phyloP scores from a whole-genome alignment of 2,329 filamentous ascomycete species.

The Penicillium glabrum region DNA sequence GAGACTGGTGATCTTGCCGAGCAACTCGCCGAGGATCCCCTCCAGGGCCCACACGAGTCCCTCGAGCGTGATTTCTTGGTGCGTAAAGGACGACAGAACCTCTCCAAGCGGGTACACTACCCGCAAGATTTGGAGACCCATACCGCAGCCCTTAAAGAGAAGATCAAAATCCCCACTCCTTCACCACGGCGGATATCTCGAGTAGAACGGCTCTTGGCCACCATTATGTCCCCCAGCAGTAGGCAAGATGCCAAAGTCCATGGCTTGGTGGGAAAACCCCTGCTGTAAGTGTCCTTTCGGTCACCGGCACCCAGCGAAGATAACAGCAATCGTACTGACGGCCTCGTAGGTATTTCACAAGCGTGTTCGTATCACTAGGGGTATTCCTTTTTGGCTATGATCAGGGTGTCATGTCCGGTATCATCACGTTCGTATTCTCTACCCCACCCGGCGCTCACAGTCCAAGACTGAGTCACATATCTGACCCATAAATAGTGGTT shows the following conservation, averaged over 20 bases:
- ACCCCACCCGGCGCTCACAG: not conserved
- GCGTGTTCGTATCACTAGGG: constrained; percentile 67
- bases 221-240: constrained; percentile 81
- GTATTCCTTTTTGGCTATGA: constrained; percentile 67
- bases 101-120: constrained; percentile 70
- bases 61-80: constrained; percentile 62
- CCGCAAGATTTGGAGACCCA: constrained; percentile 49
- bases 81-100: constrained; percentile 33
- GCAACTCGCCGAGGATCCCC: constrained; percentile 79
- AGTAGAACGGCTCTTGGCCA: constrained; percentile 69
- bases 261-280: constrained; percentile 91
- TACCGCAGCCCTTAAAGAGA: constrained; percentile 39
- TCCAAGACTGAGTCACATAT: not conserved
- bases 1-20: constrained; percentile 95
- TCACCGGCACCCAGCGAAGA: not conserved
- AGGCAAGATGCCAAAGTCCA: constrained; percentile 69
- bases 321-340: constrained; percentile 21
- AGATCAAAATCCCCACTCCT: constrained; percentile 74
- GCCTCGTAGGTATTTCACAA: constrained; percentile 78
- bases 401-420: constrained; percentile 65
- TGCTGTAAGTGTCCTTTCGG: constrained; percentile 64
- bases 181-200: constrained; percentile 62
- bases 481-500: constrained; percentile 59
- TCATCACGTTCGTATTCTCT: constrained; percentile 60
- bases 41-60: constrained; percentile 67